These are phyloP conservation scores for Orbilia blumenaviensis DNA, from an alignment of 2,329 filamentous ascomycete species.

Conservation along the genomic window DNA sequence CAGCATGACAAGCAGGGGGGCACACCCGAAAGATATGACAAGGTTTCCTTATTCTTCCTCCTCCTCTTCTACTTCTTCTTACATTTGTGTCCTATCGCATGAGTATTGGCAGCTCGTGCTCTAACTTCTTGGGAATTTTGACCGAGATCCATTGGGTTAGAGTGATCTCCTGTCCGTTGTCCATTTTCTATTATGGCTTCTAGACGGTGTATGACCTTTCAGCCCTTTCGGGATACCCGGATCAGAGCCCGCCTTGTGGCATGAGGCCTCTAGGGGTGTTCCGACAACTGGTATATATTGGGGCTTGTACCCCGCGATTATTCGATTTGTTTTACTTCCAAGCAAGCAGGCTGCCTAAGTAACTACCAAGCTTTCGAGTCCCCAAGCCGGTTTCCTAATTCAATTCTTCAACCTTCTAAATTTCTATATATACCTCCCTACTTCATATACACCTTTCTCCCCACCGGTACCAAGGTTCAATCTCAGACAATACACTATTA, in stretches of 20 bases:
- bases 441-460: no score
- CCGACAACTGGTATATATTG: conserved; percentile 2
- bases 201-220: background rate
- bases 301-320: background rate
- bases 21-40: background rate
- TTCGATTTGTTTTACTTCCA: background rate
- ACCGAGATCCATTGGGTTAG: background rate
- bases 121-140: background rate
- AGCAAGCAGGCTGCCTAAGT: conserved; percentile 2
- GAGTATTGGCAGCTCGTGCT: conserved; percentile 1
- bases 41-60: no score
- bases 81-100: background rate
- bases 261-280: no score
- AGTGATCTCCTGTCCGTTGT: background rate
- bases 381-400: background rate
- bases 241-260: background rate
- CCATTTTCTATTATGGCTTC: background rate
- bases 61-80: background rate
- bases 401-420: background rate
- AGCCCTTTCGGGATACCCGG: conserved; percentile 2
- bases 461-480: background rate
- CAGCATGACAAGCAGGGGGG: conserved; percentile 1
- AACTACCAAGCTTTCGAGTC: background rate
- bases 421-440: no score
- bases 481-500: background rate